Conservation (phyloP, 139 green algal genomes). For the Micromonas commoda region DNA sequence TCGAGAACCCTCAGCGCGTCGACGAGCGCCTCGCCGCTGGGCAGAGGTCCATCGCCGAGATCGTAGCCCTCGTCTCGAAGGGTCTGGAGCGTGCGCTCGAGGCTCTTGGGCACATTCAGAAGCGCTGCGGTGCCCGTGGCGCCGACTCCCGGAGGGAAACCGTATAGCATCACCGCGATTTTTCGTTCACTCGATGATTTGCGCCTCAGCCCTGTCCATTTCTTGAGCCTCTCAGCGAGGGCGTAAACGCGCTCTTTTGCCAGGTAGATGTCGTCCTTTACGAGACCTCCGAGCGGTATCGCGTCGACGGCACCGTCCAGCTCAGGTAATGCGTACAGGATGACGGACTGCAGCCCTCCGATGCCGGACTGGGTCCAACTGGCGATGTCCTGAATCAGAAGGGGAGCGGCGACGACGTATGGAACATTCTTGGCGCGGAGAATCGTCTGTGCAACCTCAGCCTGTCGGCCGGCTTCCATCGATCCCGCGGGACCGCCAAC, state of each 20-base stretch:
- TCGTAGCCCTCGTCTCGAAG: conserved; percentile 48
- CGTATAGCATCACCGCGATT: conserved; percentile 62
- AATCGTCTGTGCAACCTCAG: conserved; percentile 78
- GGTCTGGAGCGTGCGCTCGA: conserved; percentile 58
- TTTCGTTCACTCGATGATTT: conserved; percentile 25
- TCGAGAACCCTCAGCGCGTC: conserved; percentile 47
- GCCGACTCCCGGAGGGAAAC: conserved; percentile 94
- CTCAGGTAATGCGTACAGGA: conserved; percentile 94
- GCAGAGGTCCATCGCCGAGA: conserved; percentile 11
- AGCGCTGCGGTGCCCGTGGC: conserved; percentile 89
- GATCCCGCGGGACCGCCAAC: conserved; percentile 86
- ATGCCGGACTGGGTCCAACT: conserved; percentile 56
- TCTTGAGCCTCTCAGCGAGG: conserved; percentile 57
- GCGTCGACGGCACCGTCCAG: conserved; percentile 94
- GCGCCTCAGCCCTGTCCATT: conserved; percentile 60
- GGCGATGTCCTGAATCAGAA: conserved; percentile 90
- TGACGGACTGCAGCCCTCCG: conserved; percentile 82
- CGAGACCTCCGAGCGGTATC: conserved; percentile 78
- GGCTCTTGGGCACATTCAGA: conserved; percentile 88
- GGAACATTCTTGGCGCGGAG: conserved; percentile 88
- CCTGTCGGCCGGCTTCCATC: conserved; percentile 73
- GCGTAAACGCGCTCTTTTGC: conserved; percentile 27
- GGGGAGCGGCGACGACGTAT: conserved; percentile 86
- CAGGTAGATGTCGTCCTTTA: conserved; percentile 89
- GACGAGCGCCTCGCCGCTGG: conserved; percentile 33